A percentile compares a stretch with the other conserved stretches of the same genome.
Evolutionary conservation across 306 rosid species (phyloP).

Genomic region (Elaeagnus macrophylla): DNA sequence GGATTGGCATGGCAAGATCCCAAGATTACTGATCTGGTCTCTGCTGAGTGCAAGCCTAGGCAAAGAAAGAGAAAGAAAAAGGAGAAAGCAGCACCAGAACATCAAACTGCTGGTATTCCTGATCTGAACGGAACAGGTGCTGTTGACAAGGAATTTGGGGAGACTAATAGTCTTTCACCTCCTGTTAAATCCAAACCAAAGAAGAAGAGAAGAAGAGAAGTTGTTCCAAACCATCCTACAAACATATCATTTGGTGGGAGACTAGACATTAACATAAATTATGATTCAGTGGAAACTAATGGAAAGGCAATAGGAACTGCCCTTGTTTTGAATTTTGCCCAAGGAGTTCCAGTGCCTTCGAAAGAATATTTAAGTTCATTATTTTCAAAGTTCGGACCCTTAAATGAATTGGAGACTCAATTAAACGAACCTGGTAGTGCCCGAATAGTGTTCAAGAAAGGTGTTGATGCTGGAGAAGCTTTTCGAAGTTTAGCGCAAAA

Average conservation of each 20-base stretch:
- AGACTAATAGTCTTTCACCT: conserved; percentile 22
- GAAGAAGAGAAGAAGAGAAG: conserved; percentile 32
- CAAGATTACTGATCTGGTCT: background rate
- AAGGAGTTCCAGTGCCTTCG: conserved; percentile 51
- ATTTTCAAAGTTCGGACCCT: conserved; percentile 69
- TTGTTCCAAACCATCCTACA: conserved; percentile 16
- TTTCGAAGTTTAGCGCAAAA: conserved; percentile 39
- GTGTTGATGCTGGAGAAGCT: conserved; percentile 58
- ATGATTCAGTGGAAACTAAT: conserved; percentile 22
- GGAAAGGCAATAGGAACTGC: conserved; percentile 38
- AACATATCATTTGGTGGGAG: conserved; percentile 18
- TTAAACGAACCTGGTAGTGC: conserved; percentile 36
- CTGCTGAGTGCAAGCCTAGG: conserved; percentile 12
- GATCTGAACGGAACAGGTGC: conserved; percentile 52
- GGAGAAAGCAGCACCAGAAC: conserved; percentile 25
- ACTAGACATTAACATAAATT: conserved; percentile 14
- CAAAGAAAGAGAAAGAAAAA: conserved; percentile 37
- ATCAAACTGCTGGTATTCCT: conserved; percentile 35
- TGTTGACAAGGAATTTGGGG: conserved; percentile 29
- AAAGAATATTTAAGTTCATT: conserved; percentile 49
- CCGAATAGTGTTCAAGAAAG: conserved; percentile 48
- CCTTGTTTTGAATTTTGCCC: conserved; percentile 54
- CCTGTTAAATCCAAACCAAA: conserved; percentile 28
- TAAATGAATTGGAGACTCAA: conserved; percentile 56
- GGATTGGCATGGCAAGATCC: background rate